Evolutionary conservation across 768 basidiomycete species (phyloP).

Genomic region (Pleurotus salmoneostramineus): DNA sequence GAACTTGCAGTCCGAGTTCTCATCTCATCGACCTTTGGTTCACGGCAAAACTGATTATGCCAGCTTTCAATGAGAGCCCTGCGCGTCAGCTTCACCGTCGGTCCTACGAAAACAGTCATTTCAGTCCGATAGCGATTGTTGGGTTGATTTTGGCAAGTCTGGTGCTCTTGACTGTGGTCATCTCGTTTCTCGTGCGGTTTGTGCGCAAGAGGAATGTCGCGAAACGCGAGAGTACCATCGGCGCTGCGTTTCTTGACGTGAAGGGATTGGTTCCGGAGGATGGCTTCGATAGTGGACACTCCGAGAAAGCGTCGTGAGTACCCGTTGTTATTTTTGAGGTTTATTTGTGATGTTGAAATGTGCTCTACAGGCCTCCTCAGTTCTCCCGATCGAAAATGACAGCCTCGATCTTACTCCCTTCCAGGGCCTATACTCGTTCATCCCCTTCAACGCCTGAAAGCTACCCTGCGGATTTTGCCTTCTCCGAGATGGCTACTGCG

Average conservation of each 20-base stretch:
- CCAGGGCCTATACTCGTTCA: conserved; percentile 36
- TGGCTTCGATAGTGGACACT: conserved; percentile 21
- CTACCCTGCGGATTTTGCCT: conserved; percentile 37
- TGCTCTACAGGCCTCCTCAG: conserved; percentile 9
- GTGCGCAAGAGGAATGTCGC: conserved; percentile 35
- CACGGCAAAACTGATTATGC: conserved; percentile 6
- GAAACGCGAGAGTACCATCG: conserved; percentile 31
- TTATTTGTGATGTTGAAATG: background rate
- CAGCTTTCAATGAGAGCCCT: background rate
- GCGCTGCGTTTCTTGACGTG: conserved; percentile 43
- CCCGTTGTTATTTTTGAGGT: background rate
- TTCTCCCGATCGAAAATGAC: conserved; percentile 43
- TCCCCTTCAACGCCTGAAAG: conserved; percentile 31
- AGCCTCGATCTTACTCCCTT: conserved; percentile 48
- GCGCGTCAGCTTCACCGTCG: background rate
- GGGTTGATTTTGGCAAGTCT: conserved; percentile 47
- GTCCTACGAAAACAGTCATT: conserved; percentile 3
- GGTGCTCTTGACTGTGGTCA: conserved; percentile 29
- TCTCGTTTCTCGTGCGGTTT: conserved; percentile 40
- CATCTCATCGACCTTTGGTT: background rate
- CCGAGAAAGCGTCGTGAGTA: conserved; percentile 21
- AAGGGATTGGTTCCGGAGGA: conserved; percentile 35
- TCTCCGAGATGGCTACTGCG: conserved; percentile 28
- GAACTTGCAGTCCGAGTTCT: no score
- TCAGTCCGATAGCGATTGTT: conserved; percentile 37